Conservation (phyloP, 768 basidiomycete species). For the Amanita rubescens region DNA sequence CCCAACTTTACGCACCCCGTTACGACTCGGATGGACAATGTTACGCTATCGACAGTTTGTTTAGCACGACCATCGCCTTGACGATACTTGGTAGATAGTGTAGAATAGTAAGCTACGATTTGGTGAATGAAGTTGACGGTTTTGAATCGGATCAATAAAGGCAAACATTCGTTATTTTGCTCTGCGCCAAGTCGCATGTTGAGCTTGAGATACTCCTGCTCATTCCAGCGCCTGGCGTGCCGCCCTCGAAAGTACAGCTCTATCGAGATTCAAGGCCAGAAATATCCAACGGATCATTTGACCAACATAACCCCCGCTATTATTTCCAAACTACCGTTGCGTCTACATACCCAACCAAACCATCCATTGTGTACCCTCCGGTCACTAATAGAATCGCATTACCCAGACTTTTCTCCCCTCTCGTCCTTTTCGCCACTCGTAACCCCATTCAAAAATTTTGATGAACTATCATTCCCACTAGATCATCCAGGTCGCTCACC, state of each 20-base stretch:
- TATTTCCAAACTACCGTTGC: conserved; percentile 67
- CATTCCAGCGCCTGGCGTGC: neutral
- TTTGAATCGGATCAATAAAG: conserved; percentile 6
- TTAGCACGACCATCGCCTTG: conserved; percentile 18
- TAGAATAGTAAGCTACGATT: conserved; percentile 20
- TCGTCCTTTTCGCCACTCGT: conserved; percentile 85
- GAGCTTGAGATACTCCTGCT: neutral
- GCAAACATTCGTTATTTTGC: too few relatives aligned
- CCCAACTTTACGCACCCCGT: neutral
- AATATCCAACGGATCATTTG: conserved; percentile 67
- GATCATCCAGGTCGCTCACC: conserved; percentile 91
- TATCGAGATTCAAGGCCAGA: conserved; percentile 50
- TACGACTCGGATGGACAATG: conserved; percentile 5
- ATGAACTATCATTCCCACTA: conserved; percentile 87
- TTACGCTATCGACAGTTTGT: conserved; percentile 19
- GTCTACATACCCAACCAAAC: conserved; percentile 64
- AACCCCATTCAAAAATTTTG: conserved; percentile 88
- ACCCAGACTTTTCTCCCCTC: conserved; percentile 62
- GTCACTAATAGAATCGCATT: conserved; percentile 77
- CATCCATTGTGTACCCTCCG: conserved; percentile 90
- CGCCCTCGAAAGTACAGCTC: conserved; percentile 4
- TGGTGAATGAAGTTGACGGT: too few relatives aligned
- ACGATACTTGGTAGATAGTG: conserved; percentile 28
- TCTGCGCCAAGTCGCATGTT: conserved; percentile 1
- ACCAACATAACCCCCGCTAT: conserved; percentile 88